These are phyloP conservation scores for Fusarium chaquense DNA, from an alignment of 2,329 filamentous ascomycete species.

Conservation along the genomic window DNA sequence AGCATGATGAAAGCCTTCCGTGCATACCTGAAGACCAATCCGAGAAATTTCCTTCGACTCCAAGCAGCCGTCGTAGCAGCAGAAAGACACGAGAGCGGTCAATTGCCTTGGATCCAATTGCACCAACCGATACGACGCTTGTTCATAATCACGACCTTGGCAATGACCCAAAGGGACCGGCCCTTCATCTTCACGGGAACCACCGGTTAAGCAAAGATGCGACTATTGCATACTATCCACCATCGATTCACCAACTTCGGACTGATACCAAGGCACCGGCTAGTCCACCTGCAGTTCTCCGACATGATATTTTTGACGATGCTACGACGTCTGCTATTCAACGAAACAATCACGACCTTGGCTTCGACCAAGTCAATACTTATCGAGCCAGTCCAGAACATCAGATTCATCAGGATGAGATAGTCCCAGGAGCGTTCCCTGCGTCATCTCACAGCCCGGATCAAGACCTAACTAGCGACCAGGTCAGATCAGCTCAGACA, in stretches of 20 bases:
- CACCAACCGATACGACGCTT: constrained; percentile 22
- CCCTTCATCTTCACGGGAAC: neutral
- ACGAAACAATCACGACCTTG: constrained; percentile 21
- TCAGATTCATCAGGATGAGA: constrained; percentile 30
- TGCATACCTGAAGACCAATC: constrained; percentile 37
- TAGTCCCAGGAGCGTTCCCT: constrained; percentile 7
- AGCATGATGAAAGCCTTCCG: constrained; percentile 16
- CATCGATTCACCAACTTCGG: constrained; percentile 30
- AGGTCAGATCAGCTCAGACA: constrained; percentile 4
- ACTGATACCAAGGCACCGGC: constrained; percentile 27
- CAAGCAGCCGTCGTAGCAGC: constrained; percentile 11
- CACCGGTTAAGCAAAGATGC: constrained; percentile 23
- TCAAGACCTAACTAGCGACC: constrained; percentile 19
- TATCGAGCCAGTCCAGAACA: constrained; percentile 26
- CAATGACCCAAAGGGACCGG: constrained; percentile 15
- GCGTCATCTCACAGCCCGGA: constrained; percentile 28
- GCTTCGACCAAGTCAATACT: constrained; percentile 19
- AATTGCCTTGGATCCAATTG: constrained; percentile 23
- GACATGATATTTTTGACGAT: constrained; percentile 31
- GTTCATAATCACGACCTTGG: constrained; percentile 23
- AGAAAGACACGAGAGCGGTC: constrained; percentile 27
- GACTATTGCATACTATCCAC: constrained; percentile 17
- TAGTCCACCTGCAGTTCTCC: constrained; percentile 25
- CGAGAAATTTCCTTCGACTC: constrained; percentile 14
- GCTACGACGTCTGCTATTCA: neutral